Evolutionary conservation across 305 asterid species (phyloP).

Genomic region (Rubia peregrina): DNA sequence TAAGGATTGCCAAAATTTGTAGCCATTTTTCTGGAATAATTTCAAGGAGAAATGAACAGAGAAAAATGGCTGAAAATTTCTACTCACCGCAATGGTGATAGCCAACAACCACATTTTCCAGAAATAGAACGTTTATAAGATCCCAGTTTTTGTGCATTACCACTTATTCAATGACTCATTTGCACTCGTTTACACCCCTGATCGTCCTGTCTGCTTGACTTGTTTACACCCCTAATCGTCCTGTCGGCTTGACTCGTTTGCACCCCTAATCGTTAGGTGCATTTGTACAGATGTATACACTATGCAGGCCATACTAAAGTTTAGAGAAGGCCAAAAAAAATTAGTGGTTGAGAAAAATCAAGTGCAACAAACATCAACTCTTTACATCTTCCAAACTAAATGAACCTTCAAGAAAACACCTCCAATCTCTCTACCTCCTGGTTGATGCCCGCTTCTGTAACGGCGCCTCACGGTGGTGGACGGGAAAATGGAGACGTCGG

Average conservation of each 20-base stretch:
- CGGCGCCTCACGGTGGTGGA: conserved; percentile 18
- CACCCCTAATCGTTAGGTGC: not conserved
- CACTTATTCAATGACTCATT: not conserved
- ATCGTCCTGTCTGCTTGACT: not conserved
- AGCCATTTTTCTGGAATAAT: conserved; percentile 25
- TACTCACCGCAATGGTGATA: not conserved
- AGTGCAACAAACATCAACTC: conserved; percentile 15
- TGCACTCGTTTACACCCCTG: not conserved
- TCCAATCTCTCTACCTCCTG: not conserved
- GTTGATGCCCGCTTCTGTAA: conserved; percentile 13
- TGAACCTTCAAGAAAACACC: conserved; percentile 23
- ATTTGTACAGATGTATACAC: not conserved
- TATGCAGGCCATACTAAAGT: too few species aligned
- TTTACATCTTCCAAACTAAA: conserved; percentile 18
- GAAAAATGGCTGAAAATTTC: not conserved
- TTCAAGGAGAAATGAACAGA: conserved; percentile 3
- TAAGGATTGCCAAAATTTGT: conserved; percentile 13
- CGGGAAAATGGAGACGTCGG: conserved; percentile 44
- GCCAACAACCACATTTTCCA: conserved; percentile 3
- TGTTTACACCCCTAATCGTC: not conserved
- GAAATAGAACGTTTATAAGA: not conserved
- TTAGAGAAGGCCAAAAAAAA: not conserved
- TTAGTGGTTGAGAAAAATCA: conserved; percentile 31
- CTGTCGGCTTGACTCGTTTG: not conserved
- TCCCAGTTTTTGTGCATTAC: not conserved